phyloP scores from a whole-genome alignment of 495 filamentous ascomycete genomes.

The Trichoderma reesei region DNA sequence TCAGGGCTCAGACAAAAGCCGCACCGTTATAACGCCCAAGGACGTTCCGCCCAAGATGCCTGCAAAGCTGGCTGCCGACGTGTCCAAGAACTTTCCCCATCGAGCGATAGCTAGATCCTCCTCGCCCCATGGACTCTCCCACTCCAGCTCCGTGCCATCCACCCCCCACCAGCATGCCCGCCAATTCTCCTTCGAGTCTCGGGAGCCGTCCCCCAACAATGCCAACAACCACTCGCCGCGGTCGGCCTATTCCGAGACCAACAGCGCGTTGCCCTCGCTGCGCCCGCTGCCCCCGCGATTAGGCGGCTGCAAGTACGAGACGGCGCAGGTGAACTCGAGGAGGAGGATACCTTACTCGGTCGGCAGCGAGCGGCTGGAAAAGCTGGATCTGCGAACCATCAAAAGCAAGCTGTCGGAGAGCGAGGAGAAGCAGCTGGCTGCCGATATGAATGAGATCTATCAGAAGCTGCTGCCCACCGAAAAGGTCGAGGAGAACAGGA shows the following conservation, averaged over 20 bases:
- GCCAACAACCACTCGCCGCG: slow-evolving; percentile 73
- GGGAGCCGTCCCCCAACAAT: slow-evolving; percentile 76
- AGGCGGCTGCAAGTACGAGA: slow-evolving; percentile 74
- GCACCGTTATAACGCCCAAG: slow-evolving; percentile 45
- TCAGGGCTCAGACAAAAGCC: slow-evolving; percentile 39
- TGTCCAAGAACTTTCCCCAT: slow-evolving; percentile 17
- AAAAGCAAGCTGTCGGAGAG: slow-evolving; percentile 55
- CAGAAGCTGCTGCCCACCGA: slow-evolving; percentile 72
- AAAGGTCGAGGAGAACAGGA: slow-evolving; percentile 65
- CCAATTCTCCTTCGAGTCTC: slow-evolving; percentile 71
- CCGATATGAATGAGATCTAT: slow-evolving; percentile 76
- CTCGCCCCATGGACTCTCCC: slow-evolving; percentile 36
- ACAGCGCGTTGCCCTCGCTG: slow-evolving; percentile 56
- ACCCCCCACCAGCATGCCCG: slow-evolving; percentile 85
- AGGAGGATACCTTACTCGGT: slow-evolving; percentile 86
- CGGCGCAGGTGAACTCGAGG: slow-evolving; percentile 32
- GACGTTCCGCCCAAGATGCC: slow-evolving; percentile 39
- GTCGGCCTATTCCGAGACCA: slow-evolving; percentile 83
- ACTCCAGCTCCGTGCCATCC: slow-evolving; percentile 87
- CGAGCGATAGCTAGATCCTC: slow-evolving; percentile 25
- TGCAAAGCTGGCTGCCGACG: slow-evolving; percentile 28
- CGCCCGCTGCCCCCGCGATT: slow-evolving; percentile 41
- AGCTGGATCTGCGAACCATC: slow-evolving; percentile 55
- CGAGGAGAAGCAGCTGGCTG: slow-evolving; percentile 67
- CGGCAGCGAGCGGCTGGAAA: slow-evolving; percentile 64